phyloP scores from a whole-genome alignment of 306 rosid genomes.

The Gillenia trifoliata region DNA sequence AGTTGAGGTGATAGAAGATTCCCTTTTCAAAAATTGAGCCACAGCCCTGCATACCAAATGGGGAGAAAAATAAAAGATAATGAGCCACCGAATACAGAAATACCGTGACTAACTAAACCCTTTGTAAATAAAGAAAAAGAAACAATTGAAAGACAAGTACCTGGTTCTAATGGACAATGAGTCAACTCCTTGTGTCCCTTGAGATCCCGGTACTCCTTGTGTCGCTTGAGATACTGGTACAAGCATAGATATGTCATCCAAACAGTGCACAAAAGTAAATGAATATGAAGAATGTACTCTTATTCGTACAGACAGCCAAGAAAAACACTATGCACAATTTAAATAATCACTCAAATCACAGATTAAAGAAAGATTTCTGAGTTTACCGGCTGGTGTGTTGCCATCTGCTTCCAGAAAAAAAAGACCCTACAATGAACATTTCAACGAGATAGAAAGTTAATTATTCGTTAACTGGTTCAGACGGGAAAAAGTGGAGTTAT shows the following conservation, averaged over 20 bases:
- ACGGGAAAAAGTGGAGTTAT: neutral
- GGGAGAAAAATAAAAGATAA: neutral
- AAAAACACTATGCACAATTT: neutral
- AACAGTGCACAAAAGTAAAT: constrained; percentile 3
- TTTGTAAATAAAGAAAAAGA: neutral
- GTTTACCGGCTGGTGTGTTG: constrained; percentile 58
- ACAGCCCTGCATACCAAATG: constrained; percentile 44
- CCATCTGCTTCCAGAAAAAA: constrained; percentile 59
- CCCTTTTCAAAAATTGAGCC: constrained; percentile 60
- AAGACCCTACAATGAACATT: constrained; percentile 53
- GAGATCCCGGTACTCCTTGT: constrained; percentile 27
- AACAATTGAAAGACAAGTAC: constrained; percentile 28
- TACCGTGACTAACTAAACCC: neutral
- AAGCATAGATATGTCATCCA: constrained; percentile 18
- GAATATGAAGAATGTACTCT: neutral
- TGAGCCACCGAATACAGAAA: neutral
- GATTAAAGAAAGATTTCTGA: constrained; percentile 9
- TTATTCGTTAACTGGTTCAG: constrained; percentile 12
- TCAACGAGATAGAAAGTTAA: constrained; percentile 14
- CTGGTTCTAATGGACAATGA: constrained; percentile 68
- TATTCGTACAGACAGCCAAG: neutral
- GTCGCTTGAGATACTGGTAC: constrained; percentile 25
- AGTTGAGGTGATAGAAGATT: constrained; percentile 48
- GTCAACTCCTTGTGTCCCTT: constrained; percentile 42
- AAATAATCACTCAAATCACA: constrained; percentile 18